Percentiles rank a stretch among this genome's conserved stretches.
These are phyloP conservation scores for Trypanosoma theileri DNA, from an alignment of 208 protist species.

Conservation along the genomic window DNA sequence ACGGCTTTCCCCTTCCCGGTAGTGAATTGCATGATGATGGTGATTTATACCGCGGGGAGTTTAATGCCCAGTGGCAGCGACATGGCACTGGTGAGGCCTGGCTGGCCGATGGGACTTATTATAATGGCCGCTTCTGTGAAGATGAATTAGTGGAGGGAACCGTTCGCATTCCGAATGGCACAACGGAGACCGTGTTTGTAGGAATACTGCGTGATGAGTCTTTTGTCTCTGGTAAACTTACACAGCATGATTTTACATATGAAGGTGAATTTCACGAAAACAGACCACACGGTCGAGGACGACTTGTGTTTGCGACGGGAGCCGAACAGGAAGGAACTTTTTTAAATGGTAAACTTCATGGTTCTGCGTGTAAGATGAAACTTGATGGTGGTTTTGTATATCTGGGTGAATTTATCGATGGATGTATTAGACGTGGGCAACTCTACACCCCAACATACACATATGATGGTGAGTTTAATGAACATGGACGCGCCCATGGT, in stretches of 20 bases:
- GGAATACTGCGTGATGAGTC: slow-evolving; percentile 77
- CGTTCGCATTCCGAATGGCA: slow-evolving; percentile 87
- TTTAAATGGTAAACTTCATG: slow-evolving; percentile 85
- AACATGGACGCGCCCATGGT: slow-evolving; percentile 83
- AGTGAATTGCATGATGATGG: slow-evolving; percentile 89
- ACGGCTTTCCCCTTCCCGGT: slow-evolving; percentile 69
- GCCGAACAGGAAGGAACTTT: slow-evolving; percentile 88
- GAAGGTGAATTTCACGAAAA: slow-evolving; percentile 82
- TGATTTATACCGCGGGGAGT: slow-evolving; percentile 83
- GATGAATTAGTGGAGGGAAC: slow-evolving; percentile 85
- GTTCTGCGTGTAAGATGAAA: slow-evolving; percentile 83
- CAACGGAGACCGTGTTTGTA: slow-evolving; percentile 78
- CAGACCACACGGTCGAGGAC: slow-evolving; percentile 81
- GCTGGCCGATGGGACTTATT: slow-evolving; percentile 85
- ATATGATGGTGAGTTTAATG: slow-evolving; percentile 91
- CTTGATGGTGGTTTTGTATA: slow-evolving; percentile 91
- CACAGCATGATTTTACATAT: slow-evolving; percentile 84
- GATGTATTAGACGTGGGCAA: slow-evolving; percentile 70
- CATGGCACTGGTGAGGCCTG: slow-evolving; percentile 83
- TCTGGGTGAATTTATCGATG: slow-evolving; percentile 86
- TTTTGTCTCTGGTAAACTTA: slow-evolving; percentile 80
- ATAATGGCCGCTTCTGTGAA: slow-evolving; percentile 69
- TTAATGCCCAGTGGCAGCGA: slow-evolving; percentile 86
- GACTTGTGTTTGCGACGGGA: slow-evolving; percentile 73
- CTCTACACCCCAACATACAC: slow-evolving; percentile 90